phyloP scores from a whole-genome alignment of 225 moss, liverwort and hornwort species.

The Physcomitrium patens region DNA sequence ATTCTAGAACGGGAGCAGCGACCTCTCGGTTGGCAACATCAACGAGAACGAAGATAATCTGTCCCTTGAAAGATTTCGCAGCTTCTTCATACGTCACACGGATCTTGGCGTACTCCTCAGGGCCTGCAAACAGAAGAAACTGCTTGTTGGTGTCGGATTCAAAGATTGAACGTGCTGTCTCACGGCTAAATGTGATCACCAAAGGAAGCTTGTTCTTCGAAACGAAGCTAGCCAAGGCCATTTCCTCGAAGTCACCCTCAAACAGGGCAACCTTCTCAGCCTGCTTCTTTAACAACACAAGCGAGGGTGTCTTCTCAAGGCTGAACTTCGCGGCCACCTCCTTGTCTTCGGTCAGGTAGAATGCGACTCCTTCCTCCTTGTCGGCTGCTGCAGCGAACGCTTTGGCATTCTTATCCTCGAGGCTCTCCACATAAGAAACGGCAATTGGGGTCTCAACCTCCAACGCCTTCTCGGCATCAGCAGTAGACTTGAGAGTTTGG shows the following conservation, averaged over 20 bases:
- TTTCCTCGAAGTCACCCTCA: constrained; percentile 53
- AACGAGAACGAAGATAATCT: constrained; percentile 77
- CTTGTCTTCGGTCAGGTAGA: constrained; percentile 54
- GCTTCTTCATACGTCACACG: constrained; percentile 52
- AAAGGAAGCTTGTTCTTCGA: constrained; percentile 70
- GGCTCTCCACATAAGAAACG: constrained; percentile 49
- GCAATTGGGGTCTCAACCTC: constrained; percentile 50
- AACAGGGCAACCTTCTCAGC: constrained; percentile 61
- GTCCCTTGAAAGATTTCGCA: constrained; percentile 62
- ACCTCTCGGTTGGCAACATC: constrained; percentile 59
- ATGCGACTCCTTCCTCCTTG: constrained; percentile 61
- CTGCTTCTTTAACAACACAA: constrained; percentile 68
- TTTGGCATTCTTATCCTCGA: constrained; percentile 54
- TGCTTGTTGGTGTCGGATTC: constrained; percentile 70
- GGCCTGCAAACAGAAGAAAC: constrained; percentile 67
- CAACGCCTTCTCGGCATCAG: constrained; percentile 52
- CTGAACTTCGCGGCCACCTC: constrained; percentile 55
- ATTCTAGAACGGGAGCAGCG: constrained; percentile 60
- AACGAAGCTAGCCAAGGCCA: constrained; percentile 56
- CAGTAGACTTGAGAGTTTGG: constrained; percentile 39
- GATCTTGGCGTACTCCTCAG: constrained; percentile 54
- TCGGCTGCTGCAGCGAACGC: constrained; percentile 48
- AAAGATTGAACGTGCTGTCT: constrained; percentile 60
- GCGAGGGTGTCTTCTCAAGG: constrained; percentile 59
- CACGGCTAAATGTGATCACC: constrained; percentile 71